Evolutionary conservation across 305 asterid genomes (phyloP).

Genomic region (Fraxinus floribunda): DNA sequence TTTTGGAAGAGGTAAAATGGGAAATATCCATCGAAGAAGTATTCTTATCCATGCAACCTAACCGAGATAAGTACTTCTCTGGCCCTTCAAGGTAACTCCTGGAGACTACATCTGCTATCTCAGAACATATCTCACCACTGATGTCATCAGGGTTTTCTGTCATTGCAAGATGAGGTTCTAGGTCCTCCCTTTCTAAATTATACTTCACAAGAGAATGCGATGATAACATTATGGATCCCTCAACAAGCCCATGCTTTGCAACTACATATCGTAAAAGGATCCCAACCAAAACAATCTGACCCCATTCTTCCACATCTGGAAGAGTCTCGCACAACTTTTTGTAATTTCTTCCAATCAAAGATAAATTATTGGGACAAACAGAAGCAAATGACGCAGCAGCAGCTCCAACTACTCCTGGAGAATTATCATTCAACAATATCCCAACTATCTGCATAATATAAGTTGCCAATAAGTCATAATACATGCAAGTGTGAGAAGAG

Average conservation of each 20-base stretch:
- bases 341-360: conserved; percentile 77
- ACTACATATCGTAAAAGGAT: conserved; percentile 79
- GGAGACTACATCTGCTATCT: conserved; percentile 63
- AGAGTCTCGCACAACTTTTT: conserved; percentile 85
- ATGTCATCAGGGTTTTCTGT: conserved; percentile 34
- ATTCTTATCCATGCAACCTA: conserved; percentile 45
- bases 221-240: conserved; percentile 74
- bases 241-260: conserved; percentile 90
- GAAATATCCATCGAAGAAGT: conserved; percentile 49
- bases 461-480: conserved; percentile 19
- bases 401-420: conserved; percentile 97
- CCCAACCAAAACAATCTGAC: conserved; percentile 84
- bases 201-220: conserved; percentile 35
- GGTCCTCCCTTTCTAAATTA: conserved; percentile 40
- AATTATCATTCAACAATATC: conserved; percentile 77
- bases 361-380: conserved; percentile 79
- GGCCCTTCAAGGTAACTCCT: conserved; percentile 95
- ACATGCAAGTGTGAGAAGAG: background rate
- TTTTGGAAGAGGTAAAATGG: conserved; percentile 63
- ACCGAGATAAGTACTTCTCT: conserved; percentile 72
- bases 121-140: conserved; percentile 39
- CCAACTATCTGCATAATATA: conserved; percentile 66
- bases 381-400: conserved; percentile 95
- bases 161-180: conserved; percentile 37
- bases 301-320: conserved; percentile 99